phyloP scores from a whole-genome alignment of 2,329 filamentous ascomycete genomes.

The Mollisia scopiformis region DNA sequence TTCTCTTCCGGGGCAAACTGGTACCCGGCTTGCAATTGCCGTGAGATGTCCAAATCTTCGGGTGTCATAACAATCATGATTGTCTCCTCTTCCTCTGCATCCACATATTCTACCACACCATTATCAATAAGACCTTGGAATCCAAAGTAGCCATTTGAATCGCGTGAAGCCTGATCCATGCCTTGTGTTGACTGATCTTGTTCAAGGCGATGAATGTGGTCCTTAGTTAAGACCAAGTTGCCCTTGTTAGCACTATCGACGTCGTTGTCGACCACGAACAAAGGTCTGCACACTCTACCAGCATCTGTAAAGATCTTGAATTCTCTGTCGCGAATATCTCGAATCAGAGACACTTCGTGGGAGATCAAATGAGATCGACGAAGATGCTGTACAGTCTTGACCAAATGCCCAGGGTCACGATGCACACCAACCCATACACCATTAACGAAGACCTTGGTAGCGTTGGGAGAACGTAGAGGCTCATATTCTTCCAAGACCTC shows the following conservation, averaged over 20 bases:
- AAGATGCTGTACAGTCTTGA: slow-evolving; percentile 75
- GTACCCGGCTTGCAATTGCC: slow-evolving; percentile 69
- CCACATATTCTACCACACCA: slow-evolving; percentile 92
- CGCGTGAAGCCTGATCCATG: slow-evolving; percentile 59
- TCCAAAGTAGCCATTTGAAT: slow-evolving; percentile 67
- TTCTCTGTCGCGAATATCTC: slow-evolving; percentile 95
- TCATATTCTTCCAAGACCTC: slow-evolving; percentile 96
- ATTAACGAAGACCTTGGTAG: slow-evolving; percentile 98
- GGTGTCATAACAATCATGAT: slow-evolving; percentile 99
- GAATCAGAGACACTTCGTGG: slow-evolving; percentile 90
- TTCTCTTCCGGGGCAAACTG: slow-evolving; percentile 62
- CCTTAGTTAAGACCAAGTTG: slow-evolving; percentile 79
- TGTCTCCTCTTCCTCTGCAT: slow-evolving; percentile 97
- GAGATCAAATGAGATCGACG: slow-evolving; percentile 83
- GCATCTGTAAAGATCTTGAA: slow-evolving; percentile 99
- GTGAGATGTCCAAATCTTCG: slow-evolving; percentile 83
- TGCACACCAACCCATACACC: slow-evolving; percentile 98
- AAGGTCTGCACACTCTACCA: slow-evolving; percentile 88
- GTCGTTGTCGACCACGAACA: slow-evolving; percentile 93
- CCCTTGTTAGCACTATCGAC: slow-evolving; percentile 74
- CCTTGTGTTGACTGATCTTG: slow-evolving; percentile 69
- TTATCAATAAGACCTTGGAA: slow-evolving; percentile 85
- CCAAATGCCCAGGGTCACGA: slow-evolving; percentile 83
- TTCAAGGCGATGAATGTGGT: slow-evolving; percentile 78
- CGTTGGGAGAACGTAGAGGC: slow-evolving; percentile 80